These are phyloP conservation scores for Russula vinacea DNA, from an alignment of 768 basidiomycete genomes.

Conservation along the genomic window DNA sequence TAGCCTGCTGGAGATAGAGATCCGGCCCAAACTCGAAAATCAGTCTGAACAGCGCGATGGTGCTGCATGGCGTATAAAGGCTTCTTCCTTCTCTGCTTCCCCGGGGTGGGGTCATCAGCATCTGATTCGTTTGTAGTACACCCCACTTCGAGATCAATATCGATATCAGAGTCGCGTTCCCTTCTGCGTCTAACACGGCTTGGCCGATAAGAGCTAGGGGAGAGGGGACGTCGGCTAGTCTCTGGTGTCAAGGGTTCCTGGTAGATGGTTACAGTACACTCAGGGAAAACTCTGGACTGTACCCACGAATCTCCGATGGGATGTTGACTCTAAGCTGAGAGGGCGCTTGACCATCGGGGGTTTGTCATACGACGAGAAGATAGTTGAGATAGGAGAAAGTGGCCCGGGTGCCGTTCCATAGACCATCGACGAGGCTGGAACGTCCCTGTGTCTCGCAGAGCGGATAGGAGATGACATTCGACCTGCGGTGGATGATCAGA, in stretches of 20 bases:
- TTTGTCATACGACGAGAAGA: conserved; percentile 18
- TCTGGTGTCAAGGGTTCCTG: conserved; percentile 51
- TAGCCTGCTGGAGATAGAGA: conserved; percentile 30
- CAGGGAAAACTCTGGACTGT: neutral
- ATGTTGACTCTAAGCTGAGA: conserved; percentile 27
- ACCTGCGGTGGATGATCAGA: conserved; percentile 24
- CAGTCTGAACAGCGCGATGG: conserved; percentile 64
- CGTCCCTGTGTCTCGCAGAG: conserved; percentile 2
- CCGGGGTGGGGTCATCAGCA: conserved; percentile 9
- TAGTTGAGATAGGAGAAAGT: conserved; percentile 27
- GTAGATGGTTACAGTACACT: neutral
- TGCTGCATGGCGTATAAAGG: conserved; percentile 1
- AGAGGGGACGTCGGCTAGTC: conserved; percentile 43
- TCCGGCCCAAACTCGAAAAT: conserved; percentile 38
- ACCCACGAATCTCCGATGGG: conserved; percentile 38
- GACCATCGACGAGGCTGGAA: conserved; percentile 11
- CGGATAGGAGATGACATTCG: conserved; percentile 17
- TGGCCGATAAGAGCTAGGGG: conserved; percentile 39
- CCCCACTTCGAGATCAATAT: conserved; percentile 13
- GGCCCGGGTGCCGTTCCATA: conserved; percentile 26
- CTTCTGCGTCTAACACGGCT: conserved; percentile 29
- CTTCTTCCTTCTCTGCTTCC: neutral
- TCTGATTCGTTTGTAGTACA: conserved; percentile 15
- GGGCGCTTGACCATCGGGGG: conserved; percentile 4
- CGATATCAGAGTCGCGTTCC: conserved; percentile 35